Evolutionary conservation across 768 basidiomycete genomes (phyloP), one percentile per base, ranked within the genome.

Genomic region (Clitopilus hobsonii): DNA sequence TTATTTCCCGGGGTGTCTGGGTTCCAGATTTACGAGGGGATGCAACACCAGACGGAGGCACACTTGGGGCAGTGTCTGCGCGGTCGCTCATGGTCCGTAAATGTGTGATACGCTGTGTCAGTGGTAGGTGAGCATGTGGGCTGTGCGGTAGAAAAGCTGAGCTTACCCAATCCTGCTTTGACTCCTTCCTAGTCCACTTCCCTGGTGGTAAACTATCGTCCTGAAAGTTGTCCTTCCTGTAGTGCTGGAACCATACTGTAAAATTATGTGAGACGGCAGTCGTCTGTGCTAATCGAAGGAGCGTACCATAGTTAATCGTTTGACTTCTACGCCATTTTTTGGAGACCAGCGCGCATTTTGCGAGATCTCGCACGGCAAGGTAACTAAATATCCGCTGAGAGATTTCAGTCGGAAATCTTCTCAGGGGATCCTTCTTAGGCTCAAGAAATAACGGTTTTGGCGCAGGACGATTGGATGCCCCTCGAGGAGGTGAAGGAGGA

Each of bases 241-340:
- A 94, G 60, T 90, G 87, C 60, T 91, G 89, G 74, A 95, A 97
- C 94, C 94, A 97, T 8, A 96, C 94, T 97, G 62, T n/a, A 57
- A 32, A 23, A 25, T 2, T 28, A 49, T 13, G 38, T 57, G 6
- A 61, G 54, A 53, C 23, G 52, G 11, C 29, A 28, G 10, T 26
- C 28, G 23, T 26, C 22, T 38, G 56, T 26, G 30, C n/a, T 14
- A 18, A 2, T 20, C 18, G 41, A 26, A n/a, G 13, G n/a, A 18
- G 65, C 77, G 54, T 57, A 91, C 94, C 86, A 66, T 96, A 95
- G 69, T 97, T 97, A 56, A 96, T 68, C 0, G 93, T 90, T 72
- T 94, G 91, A 59, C 91, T 94, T 66, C 84, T 84, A 56, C 77
- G 81, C 94, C 94, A 97, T 70, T 92, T 89, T 69, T 81, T 86